Conservation (phyloP, 805 yeast species). For the Wickerhamiella sergipiensis region DNA sequence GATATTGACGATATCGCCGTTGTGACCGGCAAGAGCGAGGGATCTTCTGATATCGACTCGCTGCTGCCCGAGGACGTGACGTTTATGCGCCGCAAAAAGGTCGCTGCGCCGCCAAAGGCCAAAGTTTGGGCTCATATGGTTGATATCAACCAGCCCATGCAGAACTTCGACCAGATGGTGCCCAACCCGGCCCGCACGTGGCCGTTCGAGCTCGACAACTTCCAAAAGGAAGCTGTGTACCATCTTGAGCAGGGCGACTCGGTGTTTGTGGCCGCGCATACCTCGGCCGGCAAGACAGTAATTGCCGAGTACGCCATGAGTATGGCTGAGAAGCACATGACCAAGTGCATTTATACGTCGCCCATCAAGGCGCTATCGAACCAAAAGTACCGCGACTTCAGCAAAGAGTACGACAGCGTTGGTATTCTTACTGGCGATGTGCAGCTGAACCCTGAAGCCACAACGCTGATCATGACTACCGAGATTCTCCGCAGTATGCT, state of each 20-base stretch:
- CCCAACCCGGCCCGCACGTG: constrained; percentile 88
- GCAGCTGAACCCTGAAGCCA: constrained; percentile 92
- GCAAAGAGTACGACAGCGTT: constrained; percentile 68
- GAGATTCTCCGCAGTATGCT: constrained; percentile 92
- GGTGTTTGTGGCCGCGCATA: constrained; percentile 96
- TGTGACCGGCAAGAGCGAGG: constrained; percentile 1
- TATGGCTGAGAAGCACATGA: constrained; percentile 90
- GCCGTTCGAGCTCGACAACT: constrained; percentile 90
- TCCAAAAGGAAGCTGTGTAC: constrained; percentile 93
- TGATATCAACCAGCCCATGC: constrained; percentile 68
- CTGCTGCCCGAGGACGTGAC: constrained; percentile 38
- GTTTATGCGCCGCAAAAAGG: constrained; percentile 28
- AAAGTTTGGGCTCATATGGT: constrained; percentile 92
- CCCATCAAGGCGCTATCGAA: constrained; percentile 87
- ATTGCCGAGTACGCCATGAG: constrained; percentile 98
- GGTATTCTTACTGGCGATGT: constrained; percentile 97
- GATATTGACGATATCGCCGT: constrained; percentile 6
- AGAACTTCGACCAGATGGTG: constrained; percentile 73
- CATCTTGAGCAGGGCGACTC: constrained; percentile 97
- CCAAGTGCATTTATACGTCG: constrained; percentile 90
- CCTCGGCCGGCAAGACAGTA: constrained; percentile 97
- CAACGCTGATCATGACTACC: constrained; percentile 94
- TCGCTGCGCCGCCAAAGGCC: constrained; percentile 17
- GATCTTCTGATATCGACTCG: constrained; percentile 27
- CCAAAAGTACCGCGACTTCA: constrained; percentile 82